A percentile compares a stretch with the other conserved stretches of the same genome.
These are phyloP conservation scores for Leptographium wingfieldii DNA, from an alignment of 2,329 filamentous ascomycete species.

Conservation along the genomic window DNA sequence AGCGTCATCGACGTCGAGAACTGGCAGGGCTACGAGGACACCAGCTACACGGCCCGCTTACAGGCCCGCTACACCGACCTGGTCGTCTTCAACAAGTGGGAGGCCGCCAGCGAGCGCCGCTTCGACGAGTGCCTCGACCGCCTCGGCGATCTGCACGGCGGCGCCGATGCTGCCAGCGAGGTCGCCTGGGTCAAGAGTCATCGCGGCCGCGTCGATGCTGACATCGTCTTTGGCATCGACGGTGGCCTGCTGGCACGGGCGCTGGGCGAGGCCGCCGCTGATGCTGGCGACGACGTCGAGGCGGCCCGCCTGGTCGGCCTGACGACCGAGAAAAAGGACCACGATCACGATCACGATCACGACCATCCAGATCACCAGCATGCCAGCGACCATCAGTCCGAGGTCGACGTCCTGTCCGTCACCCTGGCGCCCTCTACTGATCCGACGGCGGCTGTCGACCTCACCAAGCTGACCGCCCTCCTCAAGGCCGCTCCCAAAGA, in stretches of 20 bases:
- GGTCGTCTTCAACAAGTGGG: constrained; percentile 91
- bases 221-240: constrained; percentile 79
- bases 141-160: constrained; percentile 67
- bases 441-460: constrained; percentile 24
- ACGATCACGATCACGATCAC: constrained; percentile 25
- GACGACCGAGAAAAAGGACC: constrained; percentile 23
- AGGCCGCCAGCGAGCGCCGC: constrained; percentile 56
- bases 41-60: constrained; percentile 73
- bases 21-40: constrained; percentile 86
- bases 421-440: constrained; percentile 31
- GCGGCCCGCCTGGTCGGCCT: constrained; percentile 13
- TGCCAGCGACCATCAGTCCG: constrained; percentile 55
- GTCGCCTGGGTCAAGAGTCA: constrained; percentile 76
- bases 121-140: constrained; percentile 70
- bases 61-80: constrained; percentile 86
- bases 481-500: constrained; percentile 72
- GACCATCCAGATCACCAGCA: constrained; percentile 27
- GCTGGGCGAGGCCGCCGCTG: constrained; percentile 36
- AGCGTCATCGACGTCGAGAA: constrained; percentile 91
- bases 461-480: constrained; percentile 52
- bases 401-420: constrained; percentile 87
- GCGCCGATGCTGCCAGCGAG: constrained; percentile 20
- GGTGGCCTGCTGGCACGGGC: constrained; percentile 43
- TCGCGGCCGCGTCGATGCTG: constrained; percentile 64
- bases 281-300: constrained; percentile 29